A percentile compares a stretch with the other conserved stretches of the same genome.
phyloP scores from a whole-genome alignment of 495 filamentous ascomycete species.

The Lasiosphaeria ovina region DNA sequence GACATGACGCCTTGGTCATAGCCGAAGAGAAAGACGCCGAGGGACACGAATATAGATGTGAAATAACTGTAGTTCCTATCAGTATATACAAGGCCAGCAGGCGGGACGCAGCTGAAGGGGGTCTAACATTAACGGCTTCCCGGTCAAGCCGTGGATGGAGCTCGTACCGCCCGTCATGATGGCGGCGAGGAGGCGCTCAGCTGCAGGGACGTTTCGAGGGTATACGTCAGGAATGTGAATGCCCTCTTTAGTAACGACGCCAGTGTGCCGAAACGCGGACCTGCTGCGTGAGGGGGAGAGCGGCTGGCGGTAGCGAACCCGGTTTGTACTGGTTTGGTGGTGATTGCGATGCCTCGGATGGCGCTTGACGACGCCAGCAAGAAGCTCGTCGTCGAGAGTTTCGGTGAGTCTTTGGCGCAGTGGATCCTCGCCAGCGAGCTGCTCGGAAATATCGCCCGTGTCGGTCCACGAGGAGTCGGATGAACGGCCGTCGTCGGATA shows the following conservation, averaged over 20 bases:
- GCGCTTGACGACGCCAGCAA: constrained; percentile 47
- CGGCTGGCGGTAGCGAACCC: constrained; percentile 45
- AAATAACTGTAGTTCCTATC: constrained; percentile 67
- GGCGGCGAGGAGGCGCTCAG: constrained; percentile 66
- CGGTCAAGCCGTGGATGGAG: constrained; percentile 85
- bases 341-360: constrained; percentile 32
- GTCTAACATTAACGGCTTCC: constrained; percentile 87
- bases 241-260: constrained; percentile 69
- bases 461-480: constrained; percentile 84
- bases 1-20: constrained; percentile 99
- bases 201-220: constrained; percentile 58
- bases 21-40: constrained; percentile 96
- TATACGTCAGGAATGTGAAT: constrained; percentile 75
- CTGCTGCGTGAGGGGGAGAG: constrained; percentile 23
- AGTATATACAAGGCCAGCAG: background rate
- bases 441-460: constrained; percentile 89
- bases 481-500: constrained; percentile 39
- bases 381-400: constrained; percentile 58
- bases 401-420: constrained; percentile 62
- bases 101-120: constrained; percentile 4
- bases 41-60: constrained; percentile 94
- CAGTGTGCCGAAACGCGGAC: constrained; percentile 26
- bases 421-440: constrained; percentile 80
- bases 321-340: constrained; percentile 28
- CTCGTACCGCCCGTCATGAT: constrained; percentile 81